Evolutionary conservation across 2,329 filamentous ascomycete genomes (phyloP).

Genomic region (Phaeosphaeria sp.): DNA sequence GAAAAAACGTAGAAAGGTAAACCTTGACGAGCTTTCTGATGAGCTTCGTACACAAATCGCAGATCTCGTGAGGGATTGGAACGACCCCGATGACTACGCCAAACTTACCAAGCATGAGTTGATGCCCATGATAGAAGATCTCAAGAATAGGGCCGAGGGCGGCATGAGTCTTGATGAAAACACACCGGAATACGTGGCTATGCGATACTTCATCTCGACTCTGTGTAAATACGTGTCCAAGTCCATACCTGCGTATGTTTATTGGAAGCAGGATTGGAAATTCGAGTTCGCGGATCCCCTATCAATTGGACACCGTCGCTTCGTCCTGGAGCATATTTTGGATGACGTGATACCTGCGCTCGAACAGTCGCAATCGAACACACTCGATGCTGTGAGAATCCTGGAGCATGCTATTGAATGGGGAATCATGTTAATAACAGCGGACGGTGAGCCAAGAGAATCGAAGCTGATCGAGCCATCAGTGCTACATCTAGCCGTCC

Average conservation of each 20-base stretch:
- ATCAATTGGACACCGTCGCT: background rate
- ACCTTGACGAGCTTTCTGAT: background rate
- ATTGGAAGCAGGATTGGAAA: background rate
- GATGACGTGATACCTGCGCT: background rate
- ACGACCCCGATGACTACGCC: background rate
- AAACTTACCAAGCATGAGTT: background rate
- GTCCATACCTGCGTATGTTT: background rate
- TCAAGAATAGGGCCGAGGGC: background rate
- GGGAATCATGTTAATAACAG: background rate
- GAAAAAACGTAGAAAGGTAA: background rate
- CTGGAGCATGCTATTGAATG: background rate
- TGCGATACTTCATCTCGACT: background rate
- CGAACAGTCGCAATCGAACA: background rate
- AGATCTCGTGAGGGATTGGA: background rate
- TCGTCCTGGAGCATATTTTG: background rate
- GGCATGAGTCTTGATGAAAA: background rate
- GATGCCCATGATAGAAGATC: background rate
- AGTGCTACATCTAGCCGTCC: background rate
- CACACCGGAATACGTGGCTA: background rate
- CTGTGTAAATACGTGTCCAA: background rate
- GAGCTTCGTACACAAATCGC: background rate
- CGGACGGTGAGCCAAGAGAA: background rate
- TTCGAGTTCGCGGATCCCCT: background rate
- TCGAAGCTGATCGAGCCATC: background rate
- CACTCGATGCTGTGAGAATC: background rate